Evolutionary conservation across 257 asterid species (phyloP), one percentile per base, ranked within the genome.

Genomic region (Penstemon eatonii): DNA sequence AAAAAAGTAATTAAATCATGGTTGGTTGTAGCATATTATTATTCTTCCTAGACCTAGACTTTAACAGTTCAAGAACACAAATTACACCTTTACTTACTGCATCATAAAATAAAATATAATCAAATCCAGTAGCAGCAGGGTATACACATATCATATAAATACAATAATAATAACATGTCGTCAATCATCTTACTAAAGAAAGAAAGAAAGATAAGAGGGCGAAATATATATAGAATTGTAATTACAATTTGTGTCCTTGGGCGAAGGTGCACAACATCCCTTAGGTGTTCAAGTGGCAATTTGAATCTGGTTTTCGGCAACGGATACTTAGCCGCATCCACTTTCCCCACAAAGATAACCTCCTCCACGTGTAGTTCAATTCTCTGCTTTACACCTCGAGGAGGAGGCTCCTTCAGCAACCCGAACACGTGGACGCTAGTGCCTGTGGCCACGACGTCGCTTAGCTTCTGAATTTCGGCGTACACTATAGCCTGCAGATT

Each of bases 211-310:
- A 15, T 15, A 15, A 15, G 18, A 15, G 18, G 18, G 18, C 18
- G 18, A 15, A 15, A 15, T 15, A 15, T 15, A 25, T 25, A 25
- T 25, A 50, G 37, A 66, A 53, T 51, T 50, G 36, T n/a, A 8
- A 76, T 42, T 81, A 91, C 98, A n/a, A 85, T 86, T 74, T 84
- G 86, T 36, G 99, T 91, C 85, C 99, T 82, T 56, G 96, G 68
- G 43, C 99, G 96, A 54, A 93, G 92, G 72, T 93, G 99, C 67
- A 86, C 85, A 41, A 82, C 68, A 73, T 90, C 97, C 76, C 99
- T 84, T 15, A 90, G 83, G 73, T 76, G 73, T 71, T 93, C 97
- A 5, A 93, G 92, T 46, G 94, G 78, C 70, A 90, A 70, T 66
- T 75, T 93, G 3, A 90, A 70, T 66, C 73, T 93, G 3, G 92